Conservation (phyloP, 2,329 filamentous ascomycete genomes). For the Fusarium torulosum region DNA sequence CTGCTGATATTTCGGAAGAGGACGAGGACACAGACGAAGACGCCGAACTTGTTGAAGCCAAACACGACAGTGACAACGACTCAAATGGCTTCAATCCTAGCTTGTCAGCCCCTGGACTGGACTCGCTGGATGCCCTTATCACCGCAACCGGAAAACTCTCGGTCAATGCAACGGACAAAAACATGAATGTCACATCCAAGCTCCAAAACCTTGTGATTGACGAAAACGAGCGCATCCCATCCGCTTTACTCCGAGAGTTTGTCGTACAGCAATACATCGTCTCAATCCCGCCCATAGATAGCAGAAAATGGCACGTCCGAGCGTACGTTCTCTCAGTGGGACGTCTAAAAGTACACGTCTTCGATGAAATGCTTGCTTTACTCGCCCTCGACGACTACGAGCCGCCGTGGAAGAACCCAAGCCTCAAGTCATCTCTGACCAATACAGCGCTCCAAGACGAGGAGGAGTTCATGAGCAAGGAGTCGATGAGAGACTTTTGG, state of each 20-base stretch:
- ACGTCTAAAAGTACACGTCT: slow-evolving; percentile 55
- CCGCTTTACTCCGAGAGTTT: slow-evolving; percentile 54
- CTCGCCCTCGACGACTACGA: slow-evolving; percentile 53
- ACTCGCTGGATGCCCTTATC: slow-evolving; percentile 50
- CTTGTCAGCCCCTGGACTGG: slow-evolving; percentile 46
- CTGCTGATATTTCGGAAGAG: slow-evolving; percentile 52
- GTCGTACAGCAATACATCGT: slow-evolving; percentile 56
- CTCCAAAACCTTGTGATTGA: slow-evolving; percentile 46
- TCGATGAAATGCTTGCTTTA: slow-evolving; percentile 53
- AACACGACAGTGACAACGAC: slow-evolving; percentile 6
- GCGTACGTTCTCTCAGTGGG: slow-evolving; percentile 55
- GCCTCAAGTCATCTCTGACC: slow-evolving; percentile 52
- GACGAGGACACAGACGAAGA: slow-evolving; percentile 38
- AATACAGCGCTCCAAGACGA: slow-evolving; percentile 55
- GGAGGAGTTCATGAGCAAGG: slow-evolving; percentile 49
- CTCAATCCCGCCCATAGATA: slow-evolving; percentile 49
- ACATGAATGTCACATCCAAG: slow-evolving; percentile 10
- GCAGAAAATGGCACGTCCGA: slow-evolving; percentile 55
- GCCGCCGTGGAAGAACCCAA: slow-evolving; percentile 54
- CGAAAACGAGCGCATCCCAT: slow-evolving; percentile 53
- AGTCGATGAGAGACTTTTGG: slow-evolving; percentile 56
- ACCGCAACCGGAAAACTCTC: slow-evolving; percentile 46
- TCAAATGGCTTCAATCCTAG: slow-evolving; percentile 35
- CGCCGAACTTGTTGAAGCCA: background rate
- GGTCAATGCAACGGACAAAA: background rate